Evolutionary conservation across 1,284 basidiomycete species (phyloP), one percentile per base, ranked within the genome.

Genomic region (Ustilago nuda): DNA sequence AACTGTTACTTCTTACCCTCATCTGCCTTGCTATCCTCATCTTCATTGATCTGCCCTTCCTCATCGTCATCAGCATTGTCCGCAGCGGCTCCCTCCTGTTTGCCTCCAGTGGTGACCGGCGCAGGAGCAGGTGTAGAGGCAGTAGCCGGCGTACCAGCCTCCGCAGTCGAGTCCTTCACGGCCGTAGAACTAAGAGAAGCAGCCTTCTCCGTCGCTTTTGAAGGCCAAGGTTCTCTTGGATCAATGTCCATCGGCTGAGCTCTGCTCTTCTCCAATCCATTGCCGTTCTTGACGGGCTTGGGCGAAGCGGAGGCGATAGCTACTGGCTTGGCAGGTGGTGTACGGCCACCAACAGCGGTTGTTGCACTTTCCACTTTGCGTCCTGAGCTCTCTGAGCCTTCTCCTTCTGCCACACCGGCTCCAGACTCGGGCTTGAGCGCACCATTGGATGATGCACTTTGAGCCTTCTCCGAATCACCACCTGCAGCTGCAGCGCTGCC

Each of bases 401-500:
- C 52, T 37, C 52, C 7, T 37, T 54, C 52, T 35, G 35, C 17
- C 9, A 4, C 11, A 19, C 33, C 35, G 15, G 52, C 32, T 23
- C 33, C 52, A 23, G n/a, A 12, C 35, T 54, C 52, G 36, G 52
- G 52, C 52, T 54, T 54, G 52, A 15, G 35, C 27, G 33, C 52
- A 19, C 32, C 52, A 13, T 33, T 36, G 23, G 6, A 33, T 32
- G 51, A 53, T 15, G 37, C 36, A 36, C 3, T 48, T 8, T 19
- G 36, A 27, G 41, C 15, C 33, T 50, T 45, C 11, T 56, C 60
- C 7, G 39, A 66, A 15, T 56, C 67, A 11, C 46, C 56, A 17
- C 50, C 51, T 7, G 58, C 4, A 4, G 55, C 66, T 32, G 50
- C 19, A 9, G 58, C 58, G 33, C 61, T 62, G 30, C 63, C 60